These are phyloP conservation scores for Colletotrichum somersetense DNA, from an alignment of 2,329 filamentous ascomycete genomes.

Conservation along the genomic window DNA sequence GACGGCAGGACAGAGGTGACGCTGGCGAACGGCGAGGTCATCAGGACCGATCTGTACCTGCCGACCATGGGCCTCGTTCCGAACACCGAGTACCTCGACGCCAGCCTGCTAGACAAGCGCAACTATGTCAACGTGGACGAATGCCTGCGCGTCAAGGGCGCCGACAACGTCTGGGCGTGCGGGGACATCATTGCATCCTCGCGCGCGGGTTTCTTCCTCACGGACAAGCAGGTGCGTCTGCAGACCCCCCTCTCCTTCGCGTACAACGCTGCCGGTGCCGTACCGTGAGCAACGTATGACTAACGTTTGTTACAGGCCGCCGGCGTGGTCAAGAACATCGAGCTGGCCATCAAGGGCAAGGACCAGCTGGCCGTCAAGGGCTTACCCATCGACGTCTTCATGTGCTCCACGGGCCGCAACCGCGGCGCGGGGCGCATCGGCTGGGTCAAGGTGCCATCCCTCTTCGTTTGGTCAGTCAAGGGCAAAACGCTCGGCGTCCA, in stretches of 20 bases:
- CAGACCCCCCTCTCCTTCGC: background rate
- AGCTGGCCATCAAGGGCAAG: constrained; percentile 60
- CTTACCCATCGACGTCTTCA: constrained; percentile 62
- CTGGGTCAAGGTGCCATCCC: constrained; percentile 62
- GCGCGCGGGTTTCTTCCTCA: constrained; percentile 69
- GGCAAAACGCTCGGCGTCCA: constrained; percentile 63
- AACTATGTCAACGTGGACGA: constrained; percentile 65
- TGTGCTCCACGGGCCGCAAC: constrained; percentile 62
- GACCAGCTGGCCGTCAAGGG: constrained; percentile 59
- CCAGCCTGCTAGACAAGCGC: constrained; percentile 56
- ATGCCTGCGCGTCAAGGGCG: constrained; percentile 60
- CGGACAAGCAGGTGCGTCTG: constrained; percentile 65
- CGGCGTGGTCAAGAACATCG: constrained; percentile 66
- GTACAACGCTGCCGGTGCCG: background rate
- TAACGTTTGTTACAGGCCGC: constrained; percentile 53
- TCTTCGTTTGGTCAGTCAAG: constrained; percentile 65
- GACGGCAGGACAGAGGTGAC: constrained; percentile 63
- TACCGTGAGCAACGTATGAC: background rate
- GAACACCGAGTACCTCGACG: constrained; percentile 67
- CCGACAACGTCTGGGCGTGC: constrained; percentile 63
- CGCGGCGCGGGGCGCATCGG: constrained; percentile 64
- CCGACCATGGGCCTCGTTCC: constrained; percentile 67
- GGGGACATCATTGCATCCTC: constrained; percentile 67
- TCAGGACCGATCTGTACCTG: constrained; percentile 68
- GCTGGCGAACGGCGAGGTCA: constrained; percentile 59